Conservation (phyloP, 352 stramenopile genomes). For the Globisporangium paddicum region DNA sequence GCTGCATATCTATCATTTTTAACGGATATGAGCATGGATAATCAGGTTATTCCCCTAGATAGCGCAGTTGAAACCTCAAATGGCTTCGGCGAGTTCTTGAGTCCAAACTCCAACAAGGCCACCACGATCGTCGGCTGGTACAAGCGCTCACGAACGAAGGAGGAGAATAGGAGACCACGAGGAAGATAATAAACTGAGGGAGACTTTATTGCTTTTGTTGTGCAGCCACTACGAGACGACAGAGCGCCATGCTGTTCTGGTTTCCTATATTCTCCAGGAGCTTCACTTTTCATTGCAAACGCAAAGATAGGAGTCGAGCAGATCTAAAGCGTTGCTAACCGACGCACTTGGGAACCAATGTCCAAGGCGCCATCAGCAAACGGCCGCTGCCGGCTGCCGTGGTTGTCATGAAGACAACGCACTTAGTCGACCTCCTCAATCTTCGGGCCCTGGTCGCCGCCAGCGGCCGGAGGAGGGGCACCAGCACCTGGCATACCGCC, state of each 20-base stretch:
- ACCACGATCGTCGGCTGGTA: too few relatives aligned
- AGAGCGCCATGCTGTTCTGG: slow-evolving; percentile 2
- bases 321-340: background rate
- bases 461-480: slow-evolving; percentile 22
- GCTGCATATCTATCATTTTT: too few relatives aligned
- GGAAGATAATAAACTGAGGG: background rate
- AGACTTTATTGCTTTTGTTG: slow-evolving; percentile 6
- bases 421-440: slow-evolving; percentile 58
- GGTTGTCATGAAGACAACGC: background rate
- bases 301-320: background rate
- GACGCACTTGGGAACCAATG: background rate
- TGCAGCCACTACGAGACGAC: background rate
- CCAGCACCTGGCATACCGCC: slow-evolving; percentile 13
- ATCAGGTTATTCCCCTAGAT: too few relatives aligned
- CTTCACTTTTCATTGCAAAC: slow-evolving; percentile 1
- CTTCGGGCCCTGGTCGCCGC: slow-evolving; percentile 51
- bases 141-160: too few relatives aligned
- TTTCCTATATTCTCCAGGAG: background rate
- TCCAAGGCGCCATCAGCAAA: background rate
- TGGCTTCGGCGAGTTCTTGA: too few relatives aligned
- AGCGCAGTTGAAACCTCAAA: too few relatives aligned
- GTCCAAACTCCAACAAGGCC: too few relatives aligned
- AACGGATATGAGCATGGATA: too few relatives aligned
- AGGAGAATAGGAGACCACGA: too few relatives aligned
- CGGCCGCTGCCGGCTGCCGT: background rate